Percentiles rank a stretch among this genome's conserved stretches.
Evolutionary conservation across 1,284 basidiomycete species (phyloP).

Genomic region (Coniophora puteana): DNA sequence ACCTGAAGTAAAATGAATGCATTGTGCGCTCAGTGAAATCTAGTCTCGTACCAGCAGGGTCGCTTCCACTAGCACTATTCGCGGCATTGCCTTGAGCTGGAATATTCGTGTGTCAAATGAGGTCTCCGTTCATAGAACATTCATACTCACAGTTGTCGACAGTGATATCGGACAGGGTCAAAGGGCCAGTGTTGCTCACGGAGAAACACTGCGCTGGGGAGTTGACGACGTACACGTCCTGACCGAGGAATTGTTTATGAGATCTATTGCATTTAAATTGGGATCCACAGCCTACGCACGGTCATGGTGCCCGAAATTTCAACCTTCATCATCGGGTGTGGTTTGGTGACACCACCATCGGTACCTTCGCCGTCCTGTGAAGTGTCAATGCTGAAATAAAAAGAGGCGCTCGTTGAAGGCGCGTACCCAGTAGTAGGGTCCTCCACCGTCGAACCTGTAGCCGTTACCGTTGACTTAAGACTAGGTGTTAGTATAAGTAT

Average conservation of each 20-base stretch:
- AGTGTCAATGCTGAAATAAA: slow-evolving; percentile 1
- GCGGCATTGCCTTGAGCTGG: slow-evolving; percentile 33
- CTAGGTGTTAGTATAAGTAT: background rate
- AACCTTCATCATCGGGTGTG: slow-evolving; percentile 46
- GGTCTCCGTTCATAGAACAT: background rate
- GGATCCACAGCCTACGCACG: too few species aligned
- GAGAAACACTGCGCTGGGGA: slow-evolving; percentile 38
- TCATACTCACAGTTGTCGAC: slow-evolving; percentile 38
- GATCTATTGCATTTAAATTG: too few species aligned
- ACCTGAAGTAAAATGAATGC: slow-evolving; percentile 25
- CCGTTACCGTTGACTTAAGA: slow-evolving; percentile 44
- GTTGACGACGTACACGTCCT: slow-evolving; percentile 42
- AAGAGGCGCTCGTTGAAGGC: too few species aligned
- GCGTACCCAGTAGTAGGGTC: slow-evolving; percentile 42
- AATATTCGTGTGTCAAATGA: background rate
- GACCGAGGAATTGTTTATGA: too few species aligned
- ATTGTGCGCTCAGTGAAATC: background rate
- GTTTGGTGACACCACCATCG: slow-evolving; percentile 35
- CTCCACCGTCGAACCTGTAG: slow-evolving; percentile 41
- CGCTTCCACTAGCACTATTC: slow-evolving; percentile 16
- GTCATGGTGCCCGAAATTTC: slow-evolving; percentile 20
- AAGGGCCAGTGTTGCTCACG: slow-evolving; percentile 24
- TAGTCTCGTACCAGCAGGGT: slow-evolving; percentile 22
- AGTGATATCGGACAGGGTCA: slow-evolving; percentile 33
- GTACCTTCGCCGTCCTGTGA: slow-evolving; percentile 39